phyloP scores from a whole-genome alignment of 176 grass and related monocot genomes.

The Aegilops sharonensis region DNA sequence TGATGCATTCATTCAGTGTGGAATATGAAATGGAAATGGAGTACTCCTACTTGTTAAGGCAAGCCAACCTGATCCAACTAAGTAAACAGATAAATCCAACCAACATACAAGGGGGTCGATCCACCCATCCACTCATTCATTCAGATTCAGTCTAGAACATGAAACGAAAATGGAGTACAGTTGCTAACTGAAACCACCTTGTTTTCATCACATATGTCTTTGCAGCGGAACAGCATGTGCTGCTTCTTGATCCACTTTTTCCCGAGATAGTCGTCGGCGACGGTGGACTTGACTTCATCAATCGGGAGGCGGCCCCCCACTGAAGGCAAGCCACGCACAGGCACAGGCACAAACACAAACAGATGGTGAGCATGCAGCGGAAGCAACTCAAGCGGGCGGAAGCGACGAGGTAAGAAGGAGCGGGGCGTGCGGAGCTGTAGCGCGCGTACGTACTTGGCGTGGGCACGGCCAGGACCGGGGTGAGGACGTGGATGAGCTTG shows the following conservation, averaged over 20 bases:
- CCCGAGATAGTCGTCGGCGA: slow-evolving; percentile 16
- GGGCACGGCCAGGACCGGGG: slow-evolving; percentile 13
- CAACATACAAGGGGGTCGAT: neutral
- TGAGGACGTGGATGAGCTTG: slow-evolving; percentile 27
- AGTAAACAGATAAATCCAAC: neutral
- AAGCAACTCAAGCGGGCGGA: neutral
- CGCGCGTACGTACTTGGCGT: slow-evolving; percentile 32
- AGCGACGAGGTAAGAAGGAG: neutral
- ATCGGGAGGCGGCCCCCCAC: slow-evolving; percentile 38
- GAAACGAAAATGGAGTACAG: neutral
- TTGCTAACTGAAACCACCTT: neutral
- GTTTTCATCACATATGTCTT: slow-evolving; percentile 25
- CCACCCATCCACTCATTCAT: neutral
- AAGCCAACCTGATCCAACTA: neutral
- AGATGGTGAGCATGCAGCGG: neutral
- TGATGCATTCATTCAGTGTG: neutral
- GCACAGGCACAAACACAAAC: neutral
- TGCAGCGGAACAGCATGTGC: slow-evolving; percentile 31
- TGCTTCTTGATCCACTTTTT: neutral
- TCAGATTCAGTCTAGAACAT: neutral
- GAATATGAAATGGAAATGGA: neutral
- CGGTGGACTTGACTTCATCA: slow-evolving; percentile 1
- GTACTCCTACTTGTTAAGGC: neutral
- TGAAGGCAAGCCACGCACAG: neutral
- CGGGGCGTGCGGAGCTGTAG: neutral